Base-by-base conservation (phyloP, 495 filamentous ascomycete species). In the Darksidea phi region DNA sequence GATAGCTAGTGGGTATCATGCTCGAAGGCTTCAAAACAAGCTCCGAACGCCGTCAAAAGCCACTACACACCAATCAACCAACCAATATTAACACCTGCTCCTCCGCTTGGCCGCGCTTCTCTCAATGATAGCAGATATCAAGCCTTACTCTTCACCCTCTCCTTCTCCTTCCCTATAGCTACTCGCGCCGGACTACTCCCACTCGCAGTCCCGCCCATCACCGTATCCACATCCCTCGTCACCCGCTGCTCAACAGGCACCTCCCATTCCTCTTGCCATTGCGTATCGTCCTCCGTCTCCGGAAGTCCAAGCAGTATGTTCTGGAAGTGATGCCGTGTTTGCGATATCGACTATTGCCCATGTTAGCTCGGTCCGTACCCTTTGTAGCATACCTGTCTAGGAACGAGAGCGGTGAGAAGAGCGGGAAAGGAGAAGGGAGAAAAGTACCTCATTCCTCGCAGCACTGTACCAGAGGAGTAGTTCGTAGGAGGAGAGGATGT, bases 321-420 rank as follows among this genome's bases (percentile, higher is more conserved):
- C 50, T 67, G 24, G 50, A 72, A 72, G 48, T 72, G 58, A 5
- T 68, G 60, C 13, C 72, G 61, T 25, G 74, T 77, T 55, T 74
- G 74, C 10, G 73, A 54, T 11, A 77, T 56, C 26, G 57, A 65
- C 74, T 77, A 54, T 18, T n/a, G 37, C 51, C 24, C 10, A 32
- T 15, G 7, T 47, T 25, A 42, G 28, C 25, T n/a, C n/a, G n/a
- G n/a, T n/a, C n/a, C n/a, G n/a, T n/a, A n/a, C n/a, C n/a, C n/a
- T 53, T 18, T 7, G 1, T 4, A 6, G 1, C 17, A 42, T 54
- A 20, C 18, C 28, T 32, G 28, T 10, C 28, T 13, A 12, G 11
- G 41, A 1, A 15, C 4, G 43, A 41, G 57, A 28, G 18, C 25
- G 26, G 20, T 6, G 47, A 24, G 4, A 32, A 13, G 15, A 53